Base-by-base conservation (phyloP, 1,284 basidiomycete genomes). In the Microbotryum intermedium region DNA sequence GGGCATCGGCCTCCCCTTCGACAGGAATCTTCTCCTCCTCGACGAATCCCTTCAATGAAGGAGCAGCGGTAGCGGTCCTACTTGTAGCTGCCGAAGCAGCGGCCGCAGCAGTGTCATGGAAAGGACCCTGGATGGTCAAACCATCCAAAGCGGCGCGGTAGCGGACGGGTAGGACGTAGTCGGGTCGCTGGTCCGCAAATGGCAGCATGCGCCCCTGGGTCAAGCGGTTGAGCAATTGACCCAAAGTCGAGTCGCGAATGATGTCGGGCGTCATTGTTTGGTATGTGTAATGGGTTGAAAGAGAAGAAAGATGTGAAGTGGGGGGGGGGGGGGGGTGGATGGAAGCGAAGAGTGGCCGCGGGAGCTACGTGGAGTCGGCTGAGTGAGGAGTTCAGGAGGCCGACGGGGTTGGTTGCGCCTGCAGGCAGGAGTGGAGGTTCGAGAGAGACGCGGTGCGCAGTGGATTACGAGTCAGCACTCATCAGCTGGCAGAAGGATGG, bases 161-260 rank as follows among this genome's bases (percentile, higher is more conserved):
- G 21, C 53, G 58, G 1, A 10, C 3, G 3, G 69, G 69, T 3
- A 69, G 28, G 18, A 61, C 53, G 55, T 68, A 70, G 55, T 61
- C 62, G 6, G 57, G 42, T 13, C 59, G 57, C 39, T 71, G 60
- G 53, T 71, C 70, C 23, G 60, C 61, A 55, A 61, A 70, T 2
- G 67, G 65, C 13, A 69, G 52, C 29, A 68, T 9, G 16, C 60
- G 56, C 13, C 64, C 65, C 13, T 61, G 53, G 10, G 67, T 61
- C n/a, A 57, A n/a, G 6, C 13, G 47, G 61, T 70, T 66, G 61
- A 70, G 49, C 48, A 65, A 4, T 23, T 69, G 54, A 13, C 68
- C 69, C 23, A 66, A 39, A 4, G 59, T 60, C 42, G 64, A 64
- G 58, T 71, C 69, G 56, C 69, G 68, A 21, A 71, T 10, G 47